Evolutionary conservation across 148 eudicot species (phyloP), one percentile per base, ranked within the genome.

Genomic region (Rhododendron vialii): DNA sequence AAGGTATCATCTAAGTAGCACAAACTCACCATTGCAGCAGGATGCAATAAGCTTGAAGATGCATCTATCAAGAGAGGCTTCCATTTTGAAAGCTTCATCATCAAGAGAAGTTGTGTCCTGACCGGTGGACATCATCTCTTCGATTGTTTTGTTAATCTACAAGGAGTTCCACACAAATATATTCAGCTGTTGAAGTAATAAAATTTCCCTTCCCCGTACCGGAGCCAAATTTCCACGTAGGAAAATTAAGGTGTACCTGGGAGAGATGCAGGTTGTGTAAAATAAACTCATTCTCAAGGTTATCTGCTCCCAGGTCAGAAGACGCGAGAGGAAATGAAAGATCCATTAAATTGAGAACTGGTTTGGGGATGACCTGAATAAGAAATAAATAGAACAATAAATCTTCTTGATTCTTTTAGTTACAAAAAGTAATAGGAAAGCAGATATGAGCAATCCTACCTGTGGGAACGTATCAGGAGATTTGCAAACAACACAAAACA

Each of bases 31-130:
- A 78, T 94, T 98, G 93, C 99, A 95, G 88, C 99, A 98, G 55
- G 98, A 94, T 83, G 95, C 98, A 87, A 98, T 95, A 75, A 98
- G 95, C 95, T 95, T 93, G 91, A 98, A 88, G 89, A 95, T 98
- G 90, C 98, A 98, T 89, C 94, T 93, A 89, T 98, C 99, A 75
- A 94, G 96, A 77, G 93, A 91, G 79, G 94, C 90, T 89, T 98
- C 98, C 63, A 86, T 89, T 75, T 88, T 91, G 85, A 95, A 95
- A 78, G 96, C 96, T 84, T 94, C 98, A 48, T 95, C 97, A 75
- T 95, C 98, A 65, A 98, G 98, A 43, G 85, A 81, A 43, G 90
- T 82, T 51, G 96, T 89, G 84, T 95, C 96, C 86, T 89, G 84
- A 80, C 95, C 98, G 79, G 90, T 90, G 85, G 95, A 91, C 63